Percentiles rank a stretch among this genome's conserved stretches.
phyloP scores from a whole-genome alignment of 306 rosid species.

The Vicia faba region DNA sequence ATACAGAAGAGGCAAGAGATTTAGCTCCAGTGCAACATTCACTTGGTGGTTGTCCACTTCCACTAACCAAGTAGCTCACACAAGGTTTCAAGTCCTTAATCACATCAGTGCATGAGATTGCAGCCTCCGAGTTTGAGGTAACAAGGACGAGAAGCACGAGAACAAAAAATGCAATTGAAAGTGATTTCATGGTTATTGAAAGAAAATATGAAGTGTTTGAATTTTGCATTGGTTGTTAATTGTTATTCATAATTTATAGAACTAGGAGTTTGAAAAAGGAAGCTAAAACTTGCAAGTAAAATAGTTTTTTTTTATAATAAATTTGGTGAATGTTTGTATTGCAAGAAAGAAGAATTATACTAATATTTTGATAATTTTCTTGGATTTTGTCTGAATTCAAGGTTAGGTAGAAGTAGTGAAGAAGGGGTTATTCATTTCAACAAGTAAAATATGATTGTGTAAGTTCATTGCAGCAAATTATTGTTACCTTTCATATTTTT shows the following conservation, averaged over 20 bases:
- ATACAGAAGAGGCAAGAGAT: conserved; percentile 59
- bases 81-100: conserved; percentile 61
- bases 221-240: background rate
- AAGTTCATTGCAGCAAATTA: conserved; percentile 31
- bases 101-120: conserved; percentile 62
- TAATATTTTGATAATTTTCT: background rate
- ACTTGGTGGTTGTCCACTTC: conserved; percentile 69
- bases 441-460: conserved; percentile 26
- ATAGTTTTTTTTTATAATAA: background rate
- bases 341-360: conserved; percentile 42
- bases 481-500: background rate
- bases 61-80: conserved; percentile 63
- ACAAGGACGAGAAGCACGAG: conserved; percentile 37
- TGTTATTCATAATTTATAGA: conserved; percentile 39
- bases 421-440: conserved; percentile 35
- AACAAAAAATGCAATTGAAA: conserved; percentile 21
- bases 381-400: conserved; percentile 21
- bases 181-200: conserved; percentile 41
- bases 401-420: conserved; percentile 44
- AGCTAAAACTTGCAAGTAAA: conserved; percentile 35
- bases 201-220: background rate
- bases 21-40: conserved; percentile 68
- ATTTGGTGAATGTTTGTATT: conserved; percentile 31
- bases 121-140: conserved; percentile 60
- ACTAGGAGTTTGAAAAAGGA: conserved; percentile 31